phyloP scores from a whole-genome alignment of 768 basidiomycete genomes.

The Favolaschia claudopus region DNA sequence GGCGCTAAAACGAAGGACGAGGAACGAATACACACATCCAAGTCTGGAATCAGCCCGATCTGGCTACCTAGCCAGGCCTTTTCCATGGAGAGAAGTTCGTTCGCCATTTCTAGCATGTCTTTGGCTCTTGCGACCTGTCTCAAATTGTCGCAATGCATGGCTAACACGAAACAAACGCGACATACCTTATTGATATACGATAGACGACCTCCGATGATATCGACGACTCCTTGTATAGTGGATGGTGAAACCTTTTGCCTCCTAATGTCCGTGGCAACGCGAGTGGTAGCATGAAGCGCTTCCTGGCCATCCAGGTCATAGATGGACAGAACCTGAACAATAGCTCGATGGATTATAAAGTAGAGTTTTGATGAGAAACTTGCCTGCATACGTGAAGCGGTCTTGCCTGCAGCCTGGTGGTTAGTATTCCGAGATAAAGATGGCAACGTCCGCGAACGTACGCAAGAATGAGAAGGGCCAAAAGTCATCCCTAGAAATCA shows the following conservation, averaged over 20 bases:
- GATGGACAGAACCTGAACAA: slow-evolving; percentile 69
- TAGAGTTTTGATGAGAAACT: slow-evolving; percentile 22
- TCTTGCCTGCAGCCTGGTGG: slow-evolving; percentile 57
- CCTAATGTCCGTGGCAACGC: slow-evolving; percentile 54
- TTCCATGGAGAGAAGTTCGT: slow-evolving; percentile 71
- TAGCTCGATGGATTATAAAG: background rate
- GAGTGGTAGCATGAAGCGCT: slow-evolving; percentile 61
- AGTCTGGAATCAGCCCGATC: no score
- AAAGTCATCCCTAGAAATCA: slow-evolving; percentile 75
- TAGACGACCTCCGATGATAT: slow-evolving; percentile 79
- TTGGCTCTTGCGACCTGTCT: slow-evolving; percentile 59
- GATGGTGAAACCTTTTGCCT: slow-evolving; percentile 11
- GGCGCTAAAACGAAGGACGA: background rate
- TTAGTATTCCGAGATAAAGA: slow-evolving; percentile 1
- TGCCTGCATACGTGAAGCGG: slow-evolving; percentile 78
- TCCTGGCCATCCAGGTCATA: slow-evolving; percentile 71
- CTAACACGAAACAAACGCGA: background rate
- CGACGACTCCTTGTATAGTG: slow-evolving; percentile 52
- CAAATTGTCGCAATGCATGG: background rate
- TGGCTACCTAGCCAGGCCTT: slow-evolving; percentile 83
- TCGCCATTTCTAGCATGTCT: slow-evolving; percentile 71
- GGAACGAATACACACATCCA: no score
- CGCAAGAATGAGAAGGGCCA: slow-evolving; percentile 79
- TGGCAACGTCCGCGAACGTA: slow-evolving; percentile 41
- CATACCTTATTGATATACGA: slow-evolving; percentile 73